These are phyloP conservation scores for Fusarium pilosicola DNA, from an alignment of 2,329 filamentous ascomycete species.

Conservation along the genomic window DNA sequence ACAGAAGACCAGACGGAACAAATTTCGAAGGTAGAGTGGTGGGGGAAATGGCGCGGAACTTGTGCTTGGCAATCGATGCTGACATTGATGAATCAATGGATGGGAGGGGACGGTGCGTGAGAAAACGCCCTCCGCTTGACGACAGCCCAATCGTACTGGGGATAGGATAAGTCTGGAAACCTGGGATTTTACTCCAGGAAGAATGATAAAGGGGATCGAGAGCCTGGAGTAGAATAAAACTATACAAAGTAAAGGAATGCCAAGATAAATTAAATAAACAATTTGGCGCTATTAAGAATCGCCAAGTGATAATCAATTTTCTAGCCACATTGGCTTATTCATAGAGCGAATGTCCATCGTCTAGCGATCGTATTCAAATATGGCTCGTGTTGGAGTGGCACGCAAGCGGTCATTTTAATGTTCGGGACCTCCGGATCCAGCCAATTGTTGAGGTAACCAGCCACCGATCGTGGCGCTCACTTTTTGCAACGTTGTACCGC, in stretches of 20 bases:
- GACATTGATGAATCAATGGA: too few species aligned
- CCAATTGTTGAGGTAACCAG: background rate
- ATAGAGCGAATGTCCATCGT: background rate
- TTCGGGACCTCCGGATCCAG: background rate
- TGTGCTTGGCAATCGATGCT: too few species aligned
- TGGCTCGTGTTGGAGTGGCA: background rate
- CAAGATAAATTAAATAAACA: background rate
- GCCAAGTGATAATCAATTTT: background rate
- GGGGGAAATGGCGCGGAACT: too few species aligned
- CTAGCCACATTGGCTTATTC: background rate
- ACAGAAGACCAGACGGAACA: too few species aligned
- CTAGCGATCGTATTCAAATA: background rate
- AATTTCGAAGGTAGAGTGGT: too few species aligned
- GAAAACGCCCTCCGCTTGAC: too few species aligned
- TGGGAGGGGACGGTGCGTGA: too few species aligned
- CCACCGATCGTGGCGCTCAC: background rate
- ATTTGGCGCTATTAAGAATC: background rate
- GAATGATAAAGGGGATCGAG: too few species aligned
- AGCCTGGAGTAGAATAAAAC: background rate
- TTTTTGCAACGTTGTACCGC: background rate
- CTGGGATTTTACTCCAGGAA: too few species aligned
- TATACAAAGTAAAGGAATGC: background rate
- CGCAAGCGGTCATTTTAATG: slow-evolving; percentile 5
- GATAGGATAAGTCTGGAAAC: too few species aligned
- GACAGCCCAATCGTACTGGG: too few species aligned